Percentiles rank a stretch among this genome's conserved stretches.
These are phyloP conservation scores for Podospora sp. DNA, from an alignment of 495 filamentous ascomycete species.

Conservation along the genomic window DNA sequence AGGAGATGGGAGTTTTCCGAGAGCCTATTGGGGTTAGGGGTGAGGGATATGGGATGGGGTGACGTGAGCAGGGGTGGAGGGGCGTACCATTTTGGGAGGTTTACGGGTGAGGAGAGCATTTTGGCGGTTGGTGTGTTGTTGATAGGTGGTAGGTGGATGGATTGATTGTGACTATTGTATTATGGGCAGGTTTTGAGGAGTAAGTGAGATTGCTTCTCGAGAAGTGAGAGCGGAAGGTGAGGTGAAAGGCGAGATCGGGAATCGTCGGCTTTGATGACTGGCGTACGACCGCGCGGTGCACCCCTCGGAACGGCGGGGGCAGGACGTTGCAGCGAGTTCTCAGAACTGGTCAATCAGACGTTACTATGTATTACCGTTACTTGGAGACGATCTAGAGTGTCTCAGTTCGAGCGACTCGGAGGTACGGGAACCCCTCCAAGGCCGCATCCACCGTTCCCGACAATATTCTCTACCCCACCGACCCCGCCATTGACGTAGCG, in stretches of 20 bases:
- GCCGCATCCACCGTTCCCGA: not conserved
- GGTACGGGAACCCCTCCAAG: not conserved
- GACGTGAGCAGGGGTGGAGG: constrained; percentile 2
- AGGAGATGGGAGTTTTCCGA: constrained; percentile 89
- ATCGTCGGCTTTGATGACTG: constrained; percentile 4
- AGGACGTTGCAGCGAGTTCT: not conserved
- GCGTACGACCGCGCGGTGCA: not conserved
- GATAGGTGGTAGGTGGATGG: not conserved
- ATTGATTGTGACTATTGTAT: not conserved
- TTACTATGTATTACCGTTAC: not conserved
- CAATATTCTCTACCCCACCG: constrained; percentile 6
- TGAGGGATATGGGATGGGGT: not conserved
- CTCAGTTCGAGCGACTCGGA: not conserved
- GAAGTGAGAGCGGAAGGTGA: not conserved
- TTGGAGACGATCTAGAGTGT: not conserved
- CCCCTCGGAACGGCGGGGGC: not conserved
- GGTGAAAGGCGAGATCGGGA: not conserved
- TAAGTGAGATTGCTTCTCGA: not conserved
- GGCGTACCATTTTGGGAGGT: constrained; percentile 82
- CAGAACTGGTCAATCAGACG: not conserved
- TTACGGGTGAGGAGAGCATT: constrained; percentile 62
- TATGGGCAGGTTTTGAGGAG: not conserved
- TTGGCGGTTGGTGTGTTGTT: constrained; percentile 12
- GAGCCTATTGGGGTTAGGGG: constrained; percentile 61
- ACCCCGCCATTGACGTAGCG: constrained; percentile 9